phyloP scores from a whole-genome alignment of 441 rosid species.

The Adansonia rubrostipa region DNA sequence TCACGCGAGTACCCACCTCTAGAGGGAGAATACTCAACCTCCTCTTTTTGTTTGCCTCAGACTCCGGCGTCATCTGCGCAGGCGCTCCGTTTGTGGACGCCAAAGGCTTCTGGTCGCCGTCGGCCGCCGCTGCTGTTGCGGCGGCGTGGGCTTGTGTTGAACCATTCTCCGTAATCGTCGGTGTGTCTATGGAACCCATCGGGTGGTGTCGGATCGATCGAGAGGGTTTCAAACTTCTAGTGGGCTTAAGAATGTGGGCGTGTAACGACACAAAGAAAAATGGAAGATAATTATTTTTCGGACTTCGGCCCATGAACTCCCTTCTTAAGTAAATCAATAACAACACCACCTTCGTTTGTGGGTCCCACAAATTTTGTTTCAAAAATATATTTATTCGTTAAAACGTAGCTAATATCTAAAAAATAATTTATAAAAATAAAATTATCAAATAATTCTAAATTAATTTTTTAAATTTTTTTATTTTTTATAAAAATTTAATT shows the following conservation, averaged over 20 bases:
- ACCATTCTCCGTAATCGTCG: constrained; percentile 51
- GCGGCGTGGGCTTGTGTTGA: constrained; percentile 37
- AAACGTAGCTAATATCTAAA: too few relatives aligned
- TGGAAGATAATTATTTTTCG: background rate
- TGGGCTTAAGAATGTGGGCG: constrained; percentile 1
- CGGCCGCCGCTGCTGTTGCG: constrained; percentile 12
- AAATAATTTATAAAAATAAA: too few relatives aligned
- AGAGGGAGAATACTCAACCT: constrained; percentile 68
- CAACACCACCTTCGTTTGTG: too few relatives aligned
- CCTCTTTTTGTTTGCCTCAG: constrained; percentile 67
- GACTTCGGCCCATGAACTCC: constrained; percentile 7
- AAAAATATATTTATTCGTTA: too few relatives aligned
- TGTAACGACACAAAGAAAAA: background rate
- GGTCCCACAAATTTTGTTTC: background rate
- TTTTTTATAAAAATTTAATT: too few relatives aligned
- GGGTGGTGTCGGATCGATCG: constrained; percentile 11
- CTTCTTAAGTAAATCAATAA: too few relatives aligned
- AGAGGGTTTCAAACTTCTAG: background rate
- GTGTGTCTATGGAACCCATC: constrained; percentile 83
- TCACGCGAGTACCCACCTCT: constrained; percentile 94
- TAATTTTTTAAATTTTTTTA: too few relatives aligned
- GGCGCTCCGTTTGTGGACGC: constrained; percentile 28
- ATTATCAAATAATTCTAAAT: too few relatives aligned
- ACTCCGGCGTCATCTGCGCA: constrained; percentile 39
- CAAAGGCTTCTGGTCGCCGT: constrained; percentile 41